A percentile compares a stretch with the other conserved stretches of the same genome.
phyloP scores from a whole-genome alignment of 225 moss, liverwort and hornwort species.

The Marchantia polymorpha region DNA sequence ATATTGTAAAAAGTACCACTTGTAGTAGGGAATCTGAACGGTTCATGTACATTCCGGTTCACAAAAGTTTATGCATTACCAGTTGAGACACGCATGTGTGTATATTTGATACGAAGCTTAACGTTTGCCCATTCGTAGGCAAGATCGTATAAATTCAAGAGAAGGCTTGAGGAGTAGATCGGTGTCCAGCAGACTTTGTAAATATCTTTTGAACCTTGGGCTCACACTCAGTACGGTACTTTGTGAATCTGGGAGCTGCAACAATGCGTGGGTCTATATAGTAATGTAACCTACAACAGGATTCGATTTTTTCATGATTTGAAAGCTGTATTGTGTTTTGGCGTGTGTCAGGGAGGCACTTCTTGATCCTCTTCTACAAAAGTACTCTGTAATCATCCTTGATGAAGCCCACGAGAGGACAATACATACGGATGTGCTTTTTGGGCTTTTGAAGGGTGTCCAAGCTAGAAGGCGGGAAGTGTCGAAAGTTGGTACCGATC shows the following conservation, averaged over 20 bases:
- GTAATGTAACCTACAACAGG: background rate
- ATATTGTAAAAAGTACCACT: background rate
- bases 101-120: background rate
- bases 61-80: background rate
- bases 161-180: background rate
- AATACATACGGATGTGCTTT: conserved; percentile 89
- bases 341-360: conserved; percentile 66
- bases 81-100: background rate
- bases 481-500: background rate
- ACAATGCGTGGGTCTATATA: background rate
- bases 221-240: background rate
- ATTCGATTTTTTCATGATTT: background rate
- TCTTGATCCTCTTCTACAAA: conserved; percentile 74
- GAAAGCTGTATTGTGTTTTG: conserved; percentile 29
- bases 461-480: conserved; percentile 60
- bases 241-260: background rate
- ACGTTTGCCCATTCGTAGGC: background rate
- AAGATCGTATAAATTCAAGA: background rate
- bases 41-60: background rate
- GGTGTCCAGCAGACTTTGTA: background rate
- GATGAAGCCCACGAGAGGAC: conserved; percentile 99
- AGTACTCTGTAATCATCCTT: conserved; percentile 85
- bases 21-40: background rate
- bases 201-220: background rate
- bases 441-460: conserved; percentile 87